Percentiles rank a stretch among this genome's conserved stretches.
phyloP scores from a whole-genome alignment of 805 yeast genomes.

The Wickerhamiella siamensis region DNA sequence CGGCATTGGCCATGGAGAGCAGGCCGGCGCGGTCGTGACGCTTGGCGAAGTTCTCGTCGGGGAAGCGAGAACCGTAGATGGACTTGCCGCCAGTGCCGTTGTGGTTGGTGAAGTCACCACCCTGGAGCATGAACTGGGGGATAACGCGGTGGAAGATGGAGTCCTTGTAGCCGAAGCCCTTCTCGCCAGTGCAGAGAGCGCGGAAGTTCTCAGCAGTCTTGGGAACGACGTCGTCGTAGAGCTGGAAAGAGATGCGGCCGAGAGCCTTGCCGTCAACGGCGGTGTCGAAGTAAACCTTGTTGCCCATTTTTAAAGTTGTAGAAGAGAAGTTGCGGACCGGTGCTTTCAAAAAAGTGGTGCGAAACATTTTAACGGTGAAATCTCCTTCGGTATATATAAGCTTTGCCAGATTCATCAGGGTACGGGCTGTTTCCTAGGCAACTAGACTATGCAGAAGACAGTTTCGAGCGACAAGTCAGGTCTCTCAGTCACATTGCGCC shows the following conservation, averaged over 20 bases:
- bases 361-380: neutral
- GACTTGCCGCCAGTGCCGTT: constrained; percentile 90
- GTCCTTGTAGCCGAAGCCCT: constrained; percentile 79
- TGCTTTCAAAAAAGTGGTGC: neutral
- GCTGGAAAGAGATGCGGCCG: constrained; percentile 76
- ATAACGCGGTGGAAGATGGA: constrained; percentile 94
- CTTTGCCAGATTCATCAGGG: neutral
- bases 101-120: constrained; percentile 75
- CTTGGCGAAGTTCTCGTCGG: constrained; percentile 61
- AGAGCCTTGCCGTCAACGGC: constrained; percentile 64
- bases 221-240: constrained; percentile 84
- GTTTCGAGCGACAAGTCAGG: too few species aligned
- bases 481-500: too few species aligned
- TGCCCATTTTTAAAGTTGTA: constrained; percentile 21
- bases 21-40: constrained; percentile 70
- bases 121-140: constrained; percentile 95
- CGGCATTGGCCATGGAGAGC: constrained; percentile 95
- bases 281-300: constrained; percentile 63
- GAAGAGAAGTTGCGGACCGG: constrained; percentile 5
- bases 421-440: neutral
- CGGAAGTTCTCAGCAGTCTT: constrained; percentile 95
- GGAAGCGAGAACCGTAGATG: constrained; percentile 58
- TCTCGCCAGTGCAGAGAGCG: constrained; percentile 86
- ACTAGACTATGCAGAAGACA: too few species aligned
- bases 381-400: neutral